These are phyloP conservation scores for Schizophyllum amplum DNA, from an alignment of 1,284 basidiomycete genomes.

Conservation along the genomic window DNA sequence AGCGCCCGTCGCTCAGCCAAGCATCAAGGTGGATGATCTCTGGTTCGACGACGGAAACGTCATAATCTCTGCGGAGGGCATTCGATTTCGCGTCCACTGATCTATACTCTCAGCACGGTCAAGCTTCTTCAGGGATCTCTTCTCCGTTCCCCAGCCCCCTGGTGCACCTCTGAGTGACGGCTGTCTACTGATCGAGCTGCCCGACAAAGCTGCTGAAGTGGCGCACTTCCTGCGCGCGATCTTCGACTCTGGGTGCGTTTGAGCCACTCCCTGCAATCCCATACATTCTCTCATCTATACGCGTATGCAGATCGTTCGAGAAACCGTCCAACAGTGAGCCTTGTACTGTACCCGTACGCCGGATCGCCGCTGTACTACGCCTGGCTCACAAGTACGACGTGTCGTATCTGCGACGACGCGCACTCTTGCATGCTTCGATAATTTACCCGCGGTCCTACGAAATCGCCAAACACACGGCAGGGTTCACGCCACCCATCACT, in stretches of 20 bases:
- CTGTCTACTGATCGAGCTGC: neutral
- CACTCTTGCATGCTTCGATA: neutral
- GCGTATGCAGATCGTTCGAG: neutral
- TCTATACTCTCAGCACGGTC: neutral
- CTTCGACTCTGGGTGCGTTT: neutral
- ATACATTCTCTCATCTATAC: neutral
- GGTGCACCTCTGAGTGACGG: neutral
- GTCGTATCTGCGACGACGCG: neutral
- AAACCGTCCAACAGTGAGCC: neutral
- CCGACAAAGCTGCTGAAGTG: neutral
- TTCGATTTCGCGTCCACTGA: neutral
- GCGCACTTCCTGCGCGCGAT: neutral
- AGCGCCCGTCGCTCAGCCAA: too few species aligned
- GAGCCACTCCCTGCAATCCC: neutral
- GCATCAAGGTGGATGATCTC: neutral
- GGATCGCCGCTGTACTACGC: neutral
- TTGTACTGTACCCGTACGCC: neutral
- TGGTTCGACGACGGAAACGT: constrained; percentile 1
- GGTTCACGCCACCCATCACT: neutral
- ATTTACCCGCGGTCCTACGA: neutral
- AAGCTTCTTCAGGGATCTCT: neutral
- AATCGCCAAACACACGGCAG: neutral
- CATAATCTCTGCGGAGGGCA: neutral
- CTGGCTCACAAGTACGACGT: neutral
- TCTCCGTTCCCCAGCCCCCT: neutral